Conservation (phyloP, 2,329 filamentous ascomycete species). For the Sporothrix euskadiensis region DNA sequence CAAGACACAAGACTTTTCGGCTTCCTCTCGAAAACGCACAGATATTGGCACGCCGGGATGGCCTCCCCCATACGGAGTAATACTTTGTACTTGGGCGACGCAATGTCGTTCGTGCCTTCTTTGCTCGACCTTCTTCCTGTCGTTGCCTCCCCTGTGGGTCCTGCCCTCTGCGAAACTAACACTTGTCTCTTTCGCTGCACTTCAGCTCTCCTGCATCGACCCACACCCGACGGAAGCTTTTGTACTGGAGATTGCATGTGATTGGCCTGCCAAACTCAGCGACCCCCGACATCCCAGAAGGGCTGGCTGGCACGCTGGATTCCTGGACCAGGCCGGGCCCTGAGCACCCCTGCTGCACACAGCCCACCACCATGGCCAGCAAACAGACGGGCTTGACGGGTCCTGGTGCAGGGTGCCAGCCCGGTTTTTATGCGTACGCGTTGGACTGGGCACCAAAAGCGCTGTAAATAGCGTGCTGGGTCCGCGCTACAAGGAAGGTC, state of each 20-base stretch:
- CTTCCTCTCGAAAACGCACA: background rate
- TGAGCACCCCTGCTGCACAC: slow-evolving; percentile 10
- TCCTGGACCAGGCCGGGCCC: background rate
- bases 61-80: background rate
- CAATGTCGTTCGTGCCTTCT: slow-evolving; percentile 10
- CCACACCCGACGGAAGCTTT: slow-evolving; percentile 19
- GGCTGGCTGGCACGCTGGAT: background rate
- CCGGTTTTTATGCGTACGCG: slow-evolving; percentile 11
- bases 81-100: background rate
- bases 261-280: slow-evolving; percentile 1
- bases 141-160: slow-evolving; percentile 10
- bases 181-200: slow-evolving; percentile 9
- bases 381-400: too few species aligned
- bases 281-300: slow-evolving; percentile 14
- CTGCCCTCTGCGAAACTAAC: slow-evolving; percentile 4
- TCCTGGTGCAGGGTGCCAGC: background rate
- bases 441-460: background rate
- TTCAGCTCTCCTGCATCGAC: slow-evolving; percentile 20
- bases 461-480: background rate
- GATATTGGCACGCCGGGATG: background rate
- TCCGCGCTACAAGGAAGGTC: background rate
- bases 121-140: background rate
- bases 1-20: background rate
- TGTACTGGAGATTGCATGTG: slow-evolving; percentile 3
- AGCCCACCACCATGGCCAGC: slow-evolving; percentile 6